These are phyloP conservation scores for Mycena venus DNA, from an alignment of 768 basidiomycete genomes.

Conservation along the genomic window DNA sequence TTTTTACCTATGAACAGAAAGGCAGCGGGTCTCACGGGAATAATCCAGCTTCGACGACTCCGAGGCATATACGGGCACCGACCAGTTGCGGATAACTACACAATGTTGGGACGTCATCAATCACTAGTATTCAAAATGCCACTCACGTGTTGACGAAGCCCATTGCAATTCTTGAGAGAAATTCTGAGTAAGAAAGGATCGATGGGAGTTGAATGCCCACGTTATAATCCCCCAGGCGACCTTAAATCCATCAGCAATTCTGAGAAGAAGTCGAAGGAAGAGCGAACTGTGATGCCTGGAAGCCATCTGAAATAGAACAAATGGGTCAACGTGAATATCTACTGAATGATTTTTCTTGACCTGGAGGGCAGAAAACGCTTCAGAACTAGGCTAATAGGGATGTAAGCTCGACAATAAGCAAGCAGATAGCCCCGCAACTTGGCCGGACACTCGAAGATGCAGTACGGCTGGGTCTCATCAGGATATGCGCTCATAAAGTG, in stretches of 20 bases:
- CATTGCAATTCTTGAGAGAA: conserved; percentile 62
- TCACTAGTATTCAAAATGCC: not conserved
- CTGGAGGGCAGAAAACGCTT: conserved; percentile 76
- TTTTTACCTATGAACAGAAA: not conserved
- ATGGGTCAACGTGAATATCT: not conserved
- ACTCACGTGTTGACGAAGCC: conserved; percentile 74
- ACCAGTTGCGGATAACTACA: conserved; percentile 72
- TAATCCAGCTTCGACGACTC: conserved; percentile 76
- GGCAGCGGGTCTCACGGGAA: conserved; percentile 57
- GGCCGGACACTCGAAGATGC: conserved; percentile 76
- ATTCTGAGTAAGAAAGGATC: not conserved
- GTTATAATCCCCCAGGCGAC: conserved; percentile 75
- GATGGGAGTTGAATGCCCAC: conserved; percentile 43
- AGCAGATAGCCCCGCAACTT: conserved; percentile 56
- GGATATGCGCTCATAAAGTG: not conserved
- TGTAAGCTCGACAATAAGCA: conserved; percentile 12
- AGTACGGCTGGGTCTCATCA: conserved; percentile 59
- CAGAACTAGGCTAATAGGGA: conserved; percentile 58
- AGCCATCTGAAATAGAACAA: conserved; percentile 61
- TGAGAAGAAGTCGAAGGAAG: not conserved
- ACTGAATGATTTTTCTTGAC: conserved; percentile 41
- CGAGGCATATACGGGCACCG: conserved; percentile 70
- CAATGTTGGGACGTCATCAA: not conserved
- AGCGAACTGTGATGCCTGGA: conserved; percentile 71
- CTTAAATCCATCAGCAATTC: conserved; percentile 47